These are phyloP conservation scores for Alternaria sp. DNA, from an alignment of 2,329 filamentous ascomycete species.

Conservation along the genomic window DNA sequence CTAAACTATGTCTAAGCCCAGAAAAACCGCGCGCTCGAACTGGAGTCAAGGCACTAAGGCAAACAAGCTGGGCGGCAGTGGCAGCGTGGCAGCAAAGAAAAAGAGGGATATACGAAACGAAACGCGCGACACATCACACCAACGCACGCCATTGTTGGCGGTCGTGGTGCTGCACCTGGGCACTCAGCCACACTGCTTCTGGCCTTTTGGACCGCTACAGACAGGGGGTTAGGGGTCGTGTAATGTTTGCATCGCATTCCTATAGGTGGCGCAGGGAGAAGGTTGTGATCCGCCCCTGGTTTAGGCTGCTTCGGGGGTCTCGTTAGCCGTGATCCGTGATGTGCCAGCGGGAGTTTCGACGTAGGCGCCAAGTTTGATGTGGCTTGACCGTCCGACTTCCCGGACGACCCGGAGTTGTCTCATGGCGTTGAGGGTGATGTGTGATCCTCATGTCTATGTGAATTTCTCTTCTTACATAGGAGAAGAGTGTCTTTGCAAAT, in stretches of 20 bases:
- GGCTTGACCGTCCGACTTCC: background rate
- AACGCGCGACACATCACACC: background rate
- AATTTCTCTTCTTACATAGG: background rate
- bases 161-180: background rate
- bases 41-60: background rate
- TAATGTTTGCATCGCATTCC: background rate
- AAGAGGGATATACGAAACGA: background rate
- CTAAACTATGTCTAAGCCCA: background rate
- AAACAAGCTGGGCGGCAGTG: background rate
- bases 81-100: background rate
- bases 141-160: background rate
- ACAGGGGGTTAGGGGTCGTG: background rate
- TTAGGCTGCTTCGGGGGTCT: constrained; percentile 12
- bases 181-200: constrained; percentile 26
- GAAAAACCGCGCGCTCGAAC: background rate
- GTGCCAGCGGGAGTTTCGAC: constrained; percentile 2
- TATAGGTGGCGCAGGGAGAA: background rate
- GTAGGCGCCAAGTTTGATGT: background rate
- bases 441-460: too few relatives aligned
- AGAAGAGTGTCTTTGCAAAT: too few relatives aligned
- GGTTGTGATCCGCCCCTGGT: constrained; percentile 12
- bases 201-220: constrained; percentile 14
- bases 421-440: too few relatives aligned
- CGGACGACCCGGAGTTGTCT: background rate
- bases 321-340: constrained; percentile 3